Conservation (phyloP, 305 asterid species). For the Fraxinus dipetala region DNA sequence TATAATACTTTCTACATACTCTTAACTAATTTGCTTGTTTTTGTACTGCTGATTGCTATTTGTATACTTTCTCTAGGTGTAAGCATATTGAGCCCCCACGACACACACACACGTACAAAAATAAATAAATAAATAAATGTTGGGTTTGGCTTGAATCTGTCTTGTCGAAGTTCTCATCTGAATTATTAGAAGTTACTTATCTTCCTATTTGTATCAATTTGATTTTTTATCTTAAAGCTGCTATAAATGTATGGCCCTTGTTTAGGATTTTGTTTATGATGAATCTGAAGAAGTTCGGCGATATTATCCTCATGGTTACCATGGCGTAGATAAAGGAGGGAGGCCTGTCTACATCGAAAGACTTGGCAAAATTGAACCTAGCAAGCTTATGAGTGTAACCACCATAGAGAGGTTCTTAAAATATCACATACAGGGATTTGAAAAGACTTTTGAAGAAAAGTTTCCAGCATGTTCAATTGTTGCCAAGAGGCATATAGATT, state of each 20-base stretch:
- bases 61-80: background rate
- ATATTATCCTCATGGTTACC: constrained; percentile 91
- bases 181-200: background rate
- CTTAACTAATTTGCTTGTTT: constrained; percentile 2
- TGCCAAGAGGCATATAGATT: constrained; percentile 85
- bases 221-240: constrained; percentile 19
- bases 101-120: background rate
- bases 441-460: constrained; percentile 67
- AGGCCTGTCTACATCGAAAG: constrained; percentile 90
- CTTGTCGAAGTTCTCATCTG: constrained; percentile 9
- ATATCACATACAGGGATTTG: constrained; percentile 92
- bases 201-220: constrained; percentile 16
- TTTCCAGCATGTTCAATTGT: constrained; percentile 92
- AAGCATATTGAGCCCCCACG: background rate
- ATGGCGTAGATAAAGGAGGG: constrained; percentile 93
- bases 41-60: background rate
- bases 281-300: constrained; percentile 78
- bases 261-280: constrained; percentile 77
- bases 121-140: background rate
- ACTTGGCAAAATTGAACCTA: constrained; percentile 82
- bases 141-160: background rate
- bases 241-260: constrained; percentile 21
- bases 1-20: background rate
- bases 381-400: constrained; percentile 81
- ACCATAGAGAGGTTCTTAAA: constrained; percentile 84